Conservation (phyloP, 2,329 filamentous ascomycete genomes). For the Chaetomiaceae sp. region DNA sequence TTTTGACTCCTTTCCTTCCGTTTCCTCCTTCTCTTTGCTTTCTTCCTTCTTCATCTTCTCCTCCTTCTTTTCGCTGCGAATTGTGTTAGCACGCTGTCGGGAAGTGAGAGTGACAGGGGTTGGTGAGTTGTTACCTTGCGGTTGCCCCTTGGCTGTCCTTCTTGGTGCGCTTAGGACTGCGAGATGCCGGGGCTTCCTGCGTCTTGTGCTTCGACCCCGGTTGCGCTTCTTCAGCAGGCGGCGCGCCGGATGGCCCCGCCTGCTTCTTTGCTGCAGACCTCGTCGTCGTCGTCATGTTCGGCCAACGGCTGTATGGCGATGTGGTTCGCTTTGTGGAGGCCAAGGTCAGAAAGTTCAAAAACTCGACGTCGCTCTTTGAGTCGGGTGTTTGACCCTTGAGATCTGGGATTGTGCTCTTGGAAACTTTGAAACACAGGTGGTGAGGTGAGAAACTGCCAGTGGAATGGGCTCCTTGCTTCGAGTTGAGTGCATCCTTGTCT, state of each 20-base stretch:
- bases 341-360: too few relatives aligned
- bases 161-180: conserved; percentile 38
- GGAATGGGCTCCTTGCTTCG: too few relatives aligned
- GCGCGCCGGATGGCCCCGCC: not conserved
- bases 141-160: conserved; percentile 26
- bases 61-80: not conserved
- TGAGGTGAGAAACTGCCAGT: too few relatives aligned
- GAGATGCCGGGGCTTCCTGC: conserved; percentile 28
- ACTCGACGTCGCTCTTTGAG: too few relatives aligned
- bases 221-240: conserved; percentile 15
- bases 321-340: too few relatives aligned
- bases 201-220: conserved; percentile 36
- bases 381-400: too few relatives aligned
- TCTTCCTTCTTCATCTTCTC: conserved; percentile 13
- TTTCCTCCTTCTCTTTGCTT: not conserved
- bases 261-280: conserved; percentile 20
- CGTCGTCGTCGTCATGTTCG: conserved; percentile 18
- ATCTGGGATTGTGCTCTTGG: too few relatives aligned
- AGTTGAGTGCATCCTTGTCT: too few relatives aligned
- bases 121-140: conserved; percentile 23
- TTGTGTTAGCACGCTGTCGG: too few relatives aligned
- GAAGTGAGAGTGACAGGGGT: too few relatives aligned
- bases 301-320: too few relatives aligned
- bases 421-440: too few relatives aligned
- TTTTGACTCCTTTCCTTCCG: not conserved